Conservation (phyloP, 305 asterid species). For the Solanum hybrid region DNA sequence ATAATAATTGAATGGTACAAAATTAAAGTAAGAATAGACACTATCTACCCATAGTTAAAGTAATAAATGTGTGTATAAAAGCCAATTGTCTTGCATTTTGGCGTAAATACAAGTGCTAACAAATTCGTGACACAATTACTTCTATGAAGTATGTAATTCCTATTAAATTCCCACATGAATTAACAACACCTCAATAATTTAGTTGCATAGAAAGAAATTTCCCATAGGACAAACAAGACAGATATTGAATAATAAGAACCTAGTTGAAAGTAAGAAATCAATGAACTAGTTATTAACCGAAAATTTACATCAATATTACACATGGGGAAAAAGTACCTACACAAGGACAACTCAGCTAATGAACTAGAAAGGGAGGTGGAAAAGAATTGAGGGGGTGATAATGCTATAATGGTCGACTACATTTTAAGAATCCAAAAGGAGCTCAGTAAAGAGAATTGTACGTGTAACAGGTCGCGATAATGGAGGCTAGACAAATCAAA, state of each 20-base stretch:
- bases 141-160: background rate
- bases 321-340: background rate
- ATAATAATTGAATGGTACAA: background rate
- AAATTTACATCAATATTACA: conserved; percentile 1
- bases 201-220: background rate
- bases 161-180: background rate
- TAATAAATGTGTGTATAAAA: background rate
- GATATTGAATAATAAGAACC: background rate
- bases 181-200: background rate
- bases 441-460: conserved; percentile 68
- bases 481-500: conserved; percentile 62
- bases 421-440: background rate
- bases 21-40: background rate
- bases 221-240: background rate
- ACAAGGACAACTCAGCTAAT: background rate
- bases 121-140: background rate
- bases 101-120: background rate
- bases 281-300: background rate
- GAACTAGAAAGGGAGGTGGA: background rate
- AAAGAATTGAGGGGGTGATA: background rate
- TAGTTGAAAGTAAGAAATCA: background rate
- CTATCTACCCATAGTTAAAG: background rate
- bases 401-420: background rate
- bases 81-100: background rate
- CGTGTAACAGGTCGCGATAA: conserved; percentile 76